Evolutionary conservation across 2,329 filamentous ascomycete genomes (phyloP).

Genomic region (Fusarium sp.): DNA sequence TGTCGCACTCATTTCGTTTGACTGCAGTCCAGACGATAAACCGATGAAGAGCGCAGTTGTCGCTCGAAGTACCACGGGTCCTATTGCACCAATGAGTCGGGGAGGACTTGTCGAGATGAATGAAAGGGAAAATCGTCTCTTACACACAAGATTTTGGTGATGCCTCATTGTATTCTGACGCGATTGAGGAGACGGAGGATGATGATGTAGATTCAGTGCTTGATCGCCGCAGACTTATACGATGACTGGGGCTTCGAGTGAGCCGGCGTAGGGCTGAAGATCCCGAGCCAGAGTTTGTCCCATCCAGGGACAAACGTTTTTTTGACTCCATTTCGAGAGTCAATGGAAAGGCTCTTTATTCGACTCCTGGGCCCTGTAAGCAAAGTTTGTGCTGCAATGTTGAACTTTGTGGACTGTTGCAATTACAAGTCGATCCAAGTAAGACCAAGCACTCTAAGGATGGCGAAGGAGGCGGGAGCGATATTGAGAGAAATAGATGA

Average conservation of each 20-base stretch:
- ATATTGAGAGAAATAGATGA: conserved; percentile 19
- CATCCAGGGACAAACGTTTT: conserved; percentile 47
- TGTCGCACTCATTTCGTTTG: conserved; percentile 62
- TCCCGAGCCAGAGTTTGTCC: conserved; percentile 42
- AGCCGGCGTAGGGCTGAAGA: conserved; percentile 50
- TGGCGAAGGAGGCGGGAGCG: conserved; percentile 14
- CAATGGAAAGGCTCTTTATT: neutral
- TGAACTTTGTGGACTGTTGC: neutral
- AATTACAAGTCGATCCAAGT: neutral
- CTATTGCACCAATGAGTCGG: conserved; percentile 48
- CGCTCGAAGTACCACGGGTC: conserved; percentile 57
- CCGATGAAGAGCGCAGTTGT: conserved; percentile 64
- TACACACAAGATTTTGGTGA: conserved; percentile 50
- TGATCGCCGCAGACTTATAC: conserved; percentile 48
- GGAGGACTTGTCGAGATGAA: conserved; percentile 1
- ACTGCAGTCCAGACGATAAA: conserved; percentile 69
- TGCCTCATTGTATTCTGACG: conserved; percentile 41
- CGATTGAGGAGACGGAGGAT: conserved; percentile 43
- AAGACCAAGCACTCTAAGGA: neutral
- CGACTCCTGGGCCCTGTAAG: neutral
- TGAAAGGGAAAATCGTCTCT: conserved; percentile 35
- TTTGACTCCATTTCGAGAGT: conserved; percentile 49
- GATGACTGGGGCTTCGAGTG: conserved; percentile 49
- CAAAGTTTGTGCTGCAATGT: neutral
- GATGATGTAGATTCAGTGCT: conserved; percentile 47